These are phyloP conservation scores for Calonectria fujianensis DNA, from an alignment of 2,329 filamentous ascomycete genomes.

Conservation along the genomic window DNA sequence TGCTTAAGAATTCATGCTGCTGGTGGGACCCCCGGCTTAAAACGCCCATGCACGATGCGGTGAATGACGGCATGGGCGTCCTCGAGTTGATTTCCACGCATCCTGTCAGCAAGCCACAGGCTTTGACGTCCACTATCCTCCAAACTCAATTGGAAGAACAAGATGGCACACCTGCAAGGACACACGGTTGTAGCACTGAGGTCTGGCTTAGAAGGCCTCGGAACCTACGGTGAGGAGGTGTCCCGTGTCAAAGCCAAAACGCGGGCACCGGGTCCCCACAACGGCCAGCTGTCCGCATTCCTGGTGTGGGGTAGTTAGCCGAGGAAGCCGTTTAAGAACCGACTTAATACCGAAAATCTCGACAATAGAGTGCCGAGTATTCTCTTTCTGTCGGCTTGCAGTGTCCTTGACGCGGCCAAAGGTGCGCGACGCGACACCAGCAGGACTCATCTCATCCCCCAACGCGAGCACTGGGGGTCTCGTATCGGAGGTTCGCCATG, in stretches of 20 bases:
- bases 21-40: neutral
- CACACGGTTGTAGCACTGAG: neutral
- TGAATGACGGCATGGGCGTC: neutral
- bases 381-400: neutral
- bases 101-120: neutral
- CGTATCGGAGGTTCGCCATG: neutral
- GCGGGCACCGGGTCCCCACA: neutral
- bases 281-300: constrained; percentile 1
- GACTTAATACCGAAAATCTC: neutral
- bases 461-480: neutral
- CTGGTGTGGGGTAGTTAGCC: constrained; percentile 11
- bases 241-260: neutral
- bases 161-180: neutral
- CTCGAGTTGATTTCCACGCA: neutral
- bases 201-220: neutral
- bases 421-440: neutral
- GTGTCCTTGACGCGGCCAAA: neutral
- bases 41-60: neutral
- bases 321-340: neutral
- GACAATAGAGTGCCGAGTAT: neutral
- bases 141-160: neutral
- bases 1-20: constrained; percentile 25
- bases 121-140: no score
- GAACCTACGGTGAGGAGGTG: neutral
- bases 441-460: neutral